Base-by-base conservation (phyloP, 2,329 filamentous ascomycete species). In the Didymella glomerata region DNA sequence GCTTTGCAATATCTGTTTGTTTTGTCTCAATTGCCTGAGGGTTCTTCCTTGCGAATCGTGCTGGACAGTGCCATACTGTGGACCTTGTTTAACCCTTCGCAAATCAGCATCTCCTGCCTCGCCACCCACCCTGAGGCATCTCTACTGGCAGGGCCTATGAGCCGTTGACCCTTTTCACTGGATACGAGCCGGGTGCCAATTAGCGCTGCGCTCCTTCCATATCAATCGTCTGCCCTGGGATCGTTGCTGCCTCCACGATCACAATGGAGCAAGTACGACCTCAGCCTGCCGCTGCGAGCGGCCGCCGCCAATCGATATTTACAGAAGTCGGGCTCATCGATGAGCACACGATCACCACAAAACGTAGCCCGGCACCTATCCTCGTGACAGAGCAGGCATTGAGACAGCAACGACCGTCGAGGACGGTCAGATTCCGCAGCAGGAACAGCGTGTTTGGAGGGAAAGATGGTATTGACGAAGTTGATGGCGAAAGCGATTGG, bases 251-350 rank as follows among this genome's bases (percentile, higher is more conserved):
- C 41, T 48, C 47, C 42, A 50, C 46, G 25, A 51, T 28, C 24
- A n/a, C 52, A 49, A 76, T 76, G 73, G 70, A 74, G 48, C 67
- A 55, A 56, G 65, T 68, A 40, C 68, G 55, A 64, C 63, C 66
- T 25, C 68, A 72, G 59, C 63, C 71, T 55, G 66, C 66, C n/a
- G 40, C 53, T n/a, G 52, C 58, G 34, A 45, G 65, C 41, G 60
- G 57, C 41, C 70, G 71, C 13, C 69, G 74, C 47, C 71, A 71
- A 55, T 76, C 74, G 9, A 68, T 77, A 41, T 77, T 77, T 54
- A 67, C 69, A 53, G 74, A 77, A 60, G 75, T 77, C 28, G 75
- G 75, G n/a, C 47, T 77, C 51, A 68, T 76, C 34, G 73, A 77
- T 34, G 72, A 76, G 63, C 63, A 70, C 11, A 72, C 62, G 3